These are phyloP conservation scores for Cucumis hystrix DNA, from an alignment of 306 rosid genomes.

Conservation along the genomic window DNA sequence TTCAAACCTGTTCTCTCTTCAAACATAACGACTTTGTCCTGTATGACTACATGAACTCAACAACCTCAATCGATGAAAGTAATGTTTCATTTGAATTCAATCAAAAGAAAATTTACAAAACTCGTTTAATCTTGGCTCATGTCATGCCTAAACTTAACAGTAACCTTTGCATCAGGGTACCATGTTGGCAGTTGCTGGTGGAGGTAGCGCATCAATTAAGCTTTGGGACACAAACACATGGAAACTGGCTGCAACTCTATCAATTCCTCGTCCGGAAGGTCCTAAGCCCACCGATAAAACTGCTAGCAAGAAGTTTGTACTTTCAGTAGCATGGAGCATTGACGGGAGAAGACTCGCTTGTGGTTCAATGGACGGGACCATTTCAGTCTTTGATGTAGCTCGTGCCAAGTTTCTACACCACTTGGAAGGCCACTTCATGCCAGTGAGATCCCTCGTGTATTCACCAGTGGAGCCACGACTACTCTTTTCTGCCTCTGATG, in stretches of 20 bases:
- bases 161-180: conserved; percentile 43
- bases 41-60: neutral
- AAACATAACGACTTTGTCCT: neutral
- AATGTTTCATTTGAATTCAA: neutral
- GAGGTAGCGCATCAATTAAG: conserved; percentile 90
- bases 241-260: conserved; percentile 54
- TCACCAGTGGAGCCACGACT: conserved; percentile 75
- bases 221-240: conserved; percentile 92
- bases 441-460: conserved; percentile 79
- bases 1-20: neutral
- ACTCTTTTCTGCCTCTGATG: conserved; percentile 83
- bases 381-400: conserved; percentile 66
- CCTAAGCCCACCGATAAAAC: conserved; percentile 74
- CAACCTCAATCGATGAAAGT: neutral
- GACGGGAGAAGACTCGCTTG: conserved; percentile 82
- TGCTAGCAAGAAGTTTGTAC: conserved; percentile 85
- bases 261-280: conserved; percentile 86
- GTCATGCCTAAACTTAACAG: neutral
- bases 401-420: conserved; percentile 82
- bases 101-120: neutral
- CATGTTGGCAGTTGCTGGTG: conserved; percentile 95
- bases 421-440: conserved; percentile 94
- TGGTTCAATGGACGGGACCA: conserved; percentile 96
- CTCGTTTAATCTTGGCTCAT: neutral
- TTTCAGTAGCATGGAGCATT: conserved; percentile 89